Percentiles rank a stretch among this genome's conserved stretches.
Conservation (phyloP, 805 yeast species). For the Zygosaccharomyces bailii region DNA sequence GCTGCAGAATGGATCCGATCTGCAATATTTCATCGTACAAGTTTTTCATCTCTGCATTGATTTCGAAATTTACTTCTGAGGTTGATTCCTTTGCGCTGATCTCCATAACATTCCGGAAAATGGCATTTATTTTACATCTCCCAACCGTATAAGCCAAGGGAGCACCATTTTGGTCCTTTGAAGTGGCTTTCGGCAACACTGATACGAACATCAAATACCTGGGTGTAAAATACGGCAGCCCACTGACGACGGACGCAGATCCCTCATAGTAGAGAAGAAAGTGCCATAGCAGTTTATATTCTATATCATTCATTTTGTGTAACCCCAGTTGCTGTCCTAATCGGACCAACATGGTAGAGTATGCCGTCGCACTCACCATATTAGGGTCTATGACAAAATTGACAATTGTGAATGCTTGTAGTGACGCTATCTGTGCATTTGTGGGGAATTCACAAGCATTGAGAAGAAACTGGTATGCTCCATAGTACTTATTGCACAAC, state of each 20-base stretch:
- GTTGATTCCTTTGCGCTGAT: conserved; percentile 12
- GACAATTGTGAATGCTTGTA: conserved; percentile 25
- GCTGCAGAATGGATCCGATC: conserved; percentile 13
- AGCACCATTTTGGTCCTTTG: conserved; percentile 1
- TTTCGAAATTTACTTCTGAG: conserved; percentile 7
- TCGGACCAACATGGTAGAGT: conserved; percentile 29
- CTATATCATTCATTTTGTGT: conserved; percentile 12
- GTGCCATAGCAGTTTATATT: conserved; percentile 23
- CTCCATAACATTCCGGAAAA: conserved; percentile 24
- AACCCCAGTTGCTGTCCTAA: conserved; percentile 30
- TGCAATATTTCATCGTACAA: conserved; percentile 17
- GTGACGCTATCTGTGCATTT: conserved; percentile 21
- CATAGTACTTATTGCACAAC: conserved; percentile 26
- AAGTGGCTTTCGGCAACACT: conserved; percentile 10
- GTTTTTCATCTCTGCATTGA: conserved; percentile 7
- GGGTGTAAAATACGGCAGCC: conserved; percentile 26
- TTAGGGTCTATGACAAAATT: conserved; percentile 33
- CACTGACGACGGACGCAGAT: conserved; percentile 32
- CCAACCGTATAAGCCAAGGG: conserved; percentile 27
- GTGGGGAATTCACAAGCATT: conserved; percentile 23
- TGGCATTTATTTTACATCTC: conserved; percentile 23
- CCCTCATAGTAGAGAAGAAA: conserved; percentile 30
- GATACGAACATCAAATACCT: conserved; percentile 13
- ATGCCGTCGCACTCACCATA: conserved; percentile 26
- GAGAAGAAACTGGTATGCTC: conserved; percentile 20